A percentile compares a stretch with the other conserved stretches of the same genome.
These are phyloP conservation scores for Scenedesmus sp. DNA, from an alignment of 163 green algal species.

Conservation along the genomic window DNA sequence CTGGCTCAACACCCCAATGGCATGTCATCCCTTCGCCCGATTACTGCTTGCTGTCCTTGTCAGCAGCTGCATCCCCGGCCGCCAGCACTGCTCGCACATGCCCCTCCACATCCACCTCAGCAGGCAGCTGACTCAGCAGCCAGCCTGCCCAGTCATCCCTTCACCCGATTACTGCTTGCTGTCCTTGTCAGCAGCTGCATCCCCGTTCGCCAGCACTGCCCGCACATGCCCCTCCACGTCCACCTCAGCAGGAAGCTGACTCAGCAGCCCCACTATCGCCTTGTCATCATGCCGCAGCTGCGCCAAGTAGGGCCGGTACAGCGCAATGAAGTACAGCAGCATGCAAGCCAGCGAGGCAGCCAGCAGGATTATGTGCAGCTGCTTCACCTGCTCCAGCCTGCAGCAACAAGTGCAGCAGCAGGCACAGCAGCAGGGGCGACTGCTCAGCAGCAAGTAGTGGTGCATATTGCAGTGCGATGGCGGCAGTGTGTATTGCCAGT, in stretches of 20 bases:
- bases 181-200: not conserved
- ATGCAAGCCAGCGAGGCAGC: not conserved
- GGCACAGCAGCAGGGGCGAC: not conserved
- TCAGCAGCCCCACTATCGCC: not conserved
- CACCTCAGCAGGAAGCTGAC: constrained; percentile 43
- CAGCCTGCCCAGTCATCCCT: not conserved
- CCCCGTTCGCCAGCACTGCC: not conserved
- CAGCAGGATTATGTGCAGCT: constrained; percentile 45
- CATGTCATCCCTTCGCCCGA: not conserved
- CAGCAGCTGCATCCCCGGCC: not conserved
- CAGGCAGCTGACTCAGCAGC: not conserved
- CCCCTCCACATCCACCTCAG: constrained; percentile 45
- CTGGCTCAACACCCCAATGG: too few relatives aligned
- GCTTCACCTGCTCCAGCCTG: constrained; percentile 38
- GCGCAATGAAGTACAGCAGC: constrained; percentile 1
- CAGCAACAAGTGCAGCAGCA: not conserved
- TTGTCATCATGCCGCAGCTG: constrained; percentile 1
- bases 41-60: not conserved
- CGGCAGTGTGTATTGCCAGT: not conserved
- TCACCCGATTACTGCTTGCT: not conserved
- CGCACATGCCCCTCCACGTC: constrained; percentile 25
- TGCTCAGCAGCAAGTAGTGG: too few relatives aligned
- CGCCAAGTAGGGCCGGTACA: constrained; percentile 7
- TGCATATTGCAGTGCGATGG: too few relatives aligned
- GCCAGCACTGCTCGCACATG: not conserved